These are phyloP conservation scores for Sporothrix brasiliensis DNA, from an alignment of 2,329 filamentous ascomycete genomes.

Conservation along the genomic window DNA sequence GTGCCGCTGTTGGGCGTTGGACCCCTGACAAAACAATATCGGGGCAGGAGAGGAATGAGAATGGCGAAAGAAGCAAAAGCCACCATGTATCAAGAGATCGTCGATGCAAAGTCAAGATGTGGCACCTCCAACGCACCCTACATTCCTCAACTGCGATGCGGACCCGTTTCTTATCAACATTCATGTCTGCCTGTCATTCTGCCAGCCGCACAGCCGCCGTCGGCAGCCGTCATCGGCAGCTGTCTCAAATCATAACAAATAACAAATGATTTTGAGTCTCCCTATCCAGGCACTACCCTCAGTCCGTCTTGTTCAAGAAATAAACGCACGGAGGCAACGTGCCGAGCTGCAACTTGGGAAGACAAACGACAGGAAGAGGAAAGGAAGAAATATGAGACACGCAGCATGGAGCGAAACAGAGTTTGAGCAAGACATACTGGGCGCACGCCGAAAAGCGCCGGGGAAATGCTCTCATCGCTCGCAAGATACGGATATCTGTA, in stretches of 20 bases:
- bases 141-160: not conserved
- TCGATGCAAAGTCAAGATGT: not conserved
- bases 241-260: not conserved
- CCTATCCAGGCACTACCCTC: not conserved
- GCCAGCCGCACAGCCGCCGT: conserved; percentile 1
- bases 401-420: not conserved
- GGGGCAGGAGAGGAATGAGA: not conserved
- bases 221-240: conserved; percentile 9
- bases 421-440: not conserved
- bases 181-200: not conserved
- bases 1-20: not conserved
- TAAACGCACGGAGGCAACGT: not conserved
- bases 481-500: not conserved
- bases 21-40: not conserved
- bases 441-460: not conserved
- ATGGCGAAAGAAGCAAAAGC: not conserved
- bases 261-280: not conserved
- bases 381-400: conserved; percentile 7
- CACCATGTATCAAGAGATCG: conserved; percentile 11
- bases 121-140: not conserved
- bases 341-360: conserved; percentile 15
- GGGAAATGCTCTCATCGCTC: not conserved
- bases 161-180: not conserved
- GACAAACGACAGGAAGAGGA: no score
- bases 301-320: not conserved